A percentile compares a stretch with the other conserved stretches of the same genome.
Evolutionary conservation across 2,329 filamentous ascomycete species (phyloP).

Genomic region (Talaromyces sp.): DNA sequence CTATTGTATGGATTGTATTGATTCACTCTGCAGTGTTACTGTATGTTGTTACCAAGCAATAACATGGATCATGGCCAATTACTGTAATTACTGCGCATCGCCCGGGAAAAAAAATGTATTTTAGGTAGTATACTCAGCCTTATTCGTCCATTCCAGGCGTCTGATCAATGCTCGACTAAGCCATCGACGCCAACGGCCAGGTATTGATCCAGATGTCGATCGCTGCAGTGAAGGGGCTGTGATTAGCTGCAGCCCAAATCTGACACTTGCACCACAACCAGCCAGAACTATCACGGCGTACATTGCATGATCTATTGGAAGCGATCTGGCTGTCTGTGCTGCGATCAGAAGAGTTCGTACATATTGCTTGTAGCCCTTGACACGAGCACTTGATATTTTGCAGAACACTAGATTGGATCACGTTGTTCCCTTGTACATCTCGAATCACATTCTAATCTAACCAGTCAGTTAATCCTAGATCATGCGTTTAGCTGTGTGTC

Average conservation of each 20-base stretch:
- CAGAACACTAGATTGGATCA: not conserved
- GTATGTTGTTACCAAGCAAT: not conserved
- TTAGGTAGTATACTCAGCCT: not conserved
- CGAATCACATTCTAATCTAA: not conserved
- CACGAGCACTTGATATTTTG: not conserved
- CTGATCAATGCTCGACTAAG: not conserved
- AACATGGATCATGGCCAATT: not conserved
- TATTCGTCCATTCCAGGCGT: not conserved
- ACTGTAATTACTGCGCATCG: not conserved
- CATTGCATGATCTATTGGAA: not conserved
- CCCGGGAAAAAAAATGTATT: not conserved
- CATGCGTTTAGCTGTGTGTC: not conserved
- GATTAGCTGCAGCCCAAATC: slow-evolving; percentile 4
- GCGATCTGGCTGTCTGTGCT: not conserved
- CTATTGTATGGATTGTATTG: not conserved
- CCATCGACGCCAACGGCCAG: slow-evolving; percentile 1
- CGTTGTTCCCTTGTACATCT: not conserved
- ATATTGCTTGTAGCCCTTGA: slow-evolving; percentile 2
- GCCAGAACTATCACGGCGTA: not conserved
- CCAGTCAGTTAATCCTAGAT: not conserved
- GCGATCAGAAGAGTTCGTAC: slow-evolving; percentile 1
- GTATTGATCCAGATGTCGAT: not conserved
- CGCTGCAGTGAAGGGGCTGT: slow-evolving; percentile 5
- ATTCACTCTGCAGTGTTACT: not conserved
- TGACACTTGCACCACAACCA: not conserved